Base-by-base conservation (phyloP, 352 stramenopile genomes). In the Phytophthora cryptogea region DNA sequence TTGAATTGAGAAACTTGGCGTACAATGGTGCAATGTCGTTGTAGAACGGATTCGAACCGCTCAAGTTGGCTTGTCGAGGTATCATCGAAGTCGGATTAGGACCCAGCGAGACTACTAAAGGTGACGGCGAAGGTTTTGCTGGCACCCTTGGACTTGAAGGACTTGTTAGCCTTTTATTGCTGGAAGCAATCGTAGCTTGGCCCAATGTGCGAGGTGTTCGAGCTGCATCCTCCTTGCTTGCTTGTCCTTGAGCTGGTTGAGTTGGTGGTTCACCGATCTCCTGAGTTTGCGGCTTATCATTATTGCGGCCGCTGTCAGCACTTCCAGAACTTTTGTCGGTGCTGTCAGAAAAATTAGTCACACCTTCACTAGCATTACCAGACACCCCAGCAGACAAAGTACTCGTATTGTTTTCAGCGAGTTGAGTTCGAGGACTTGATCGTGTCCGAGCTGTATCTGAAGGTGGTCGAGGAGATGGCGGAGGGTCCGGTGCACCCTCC, bases 21-120 rank as follows among this genome's bases (percentile, higher is more conserved):
- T 92, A 92, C 27, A 89, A 66, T 5, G 83, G 83, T 13, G 78
- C 68, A 40, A 92, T 90, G 52, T 90, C 80, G 48, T 84, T 76
- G 69, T 92, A 88, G 20, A 92, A 86, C 6, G 86, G 73, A 52
- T 83, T 89, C 7, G 59, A 63, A 0, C 66, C 70, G 13, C 49
- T 67, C 8, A 71, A 28, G 37, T 58, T 59, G n/a, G 59, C 16
- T 37, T 63, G 47, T 5, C 51, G 58, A 59, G 54, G 32, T 11
- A 60, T 60, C 14, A 59, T 27, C 23, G 31, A 23, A 4, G 52
- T 30, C 27, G 33, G 30, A 46, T 11, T 54, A 3, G 44, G 6
- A 42, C 13, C 36, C n/a, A 37, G n/a, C 32, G 36, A 42, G 36
- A n/a, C 4, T 4, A 26, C 8, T 42, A 5, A 14, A 17, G 23